Conservation (phyloP, 2,329 filamentous ascomycete species). For the Neofusicoccum umdonicola region DNA sequence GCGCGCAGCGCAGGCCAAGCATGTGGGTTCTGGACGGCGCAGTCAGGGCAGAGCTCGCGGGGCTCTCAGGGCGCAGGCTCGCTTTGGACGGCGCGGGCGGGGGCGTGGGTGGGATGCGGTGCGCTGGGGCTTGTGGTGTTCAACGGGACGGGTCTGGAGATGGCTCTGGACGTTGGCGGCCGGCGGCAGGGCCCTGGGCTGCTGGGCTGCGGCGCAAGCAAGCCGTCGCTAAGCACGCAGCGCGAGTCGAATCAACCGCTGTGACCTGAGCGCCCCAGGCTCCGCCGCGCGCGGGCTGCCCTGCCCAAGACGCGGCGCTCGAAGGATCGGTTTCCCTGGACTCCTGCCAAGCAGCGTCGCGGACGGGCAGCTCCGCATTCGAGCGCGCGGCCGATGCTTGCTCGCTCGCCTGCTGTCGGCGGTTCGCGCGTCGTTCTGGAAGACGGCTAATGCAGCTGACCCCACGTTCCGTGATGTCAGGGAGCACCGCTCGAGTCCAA, state of each 20-base stretch:
- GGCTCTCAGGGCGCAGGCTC: neutral
- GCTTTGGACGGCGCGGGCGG: neutral
- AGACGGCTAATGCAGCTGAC: conserved; percentile 9
- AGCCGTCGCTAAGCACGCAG: conserved; percentile 12
- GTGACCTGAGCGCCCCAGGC: neutral
- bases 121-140: neutral
- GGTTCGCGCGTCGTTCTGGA: neutral
- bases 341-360: conserved; percentile 4
- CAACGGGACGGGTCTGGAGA: neutral
- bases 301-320: neutral
- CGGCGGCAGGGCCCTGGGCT: neutral
- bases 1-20: conserved; percentile 9
- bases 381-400: neutral
- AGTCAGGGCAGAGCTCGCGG: neutral
- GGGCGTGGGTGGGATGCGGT: neutral
- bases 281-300: neutral
- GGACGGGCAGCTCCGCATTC: neutral
- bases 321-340: conserved; percentile 4
- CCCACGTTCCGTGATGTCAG: conserved; percentile 15
- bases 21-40: neutral
- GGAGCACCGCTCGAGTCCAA: neutral
- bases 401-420: neutral
- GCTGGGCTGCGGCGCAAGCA: conserved; percentile 10
- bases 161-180: too few species aligned
- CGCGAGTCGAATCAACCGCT: neutral